Conservation (phyloP, 2,329 filamentous ascomycete genomes). For the Torrubiellomyces zombiae region DNA sequence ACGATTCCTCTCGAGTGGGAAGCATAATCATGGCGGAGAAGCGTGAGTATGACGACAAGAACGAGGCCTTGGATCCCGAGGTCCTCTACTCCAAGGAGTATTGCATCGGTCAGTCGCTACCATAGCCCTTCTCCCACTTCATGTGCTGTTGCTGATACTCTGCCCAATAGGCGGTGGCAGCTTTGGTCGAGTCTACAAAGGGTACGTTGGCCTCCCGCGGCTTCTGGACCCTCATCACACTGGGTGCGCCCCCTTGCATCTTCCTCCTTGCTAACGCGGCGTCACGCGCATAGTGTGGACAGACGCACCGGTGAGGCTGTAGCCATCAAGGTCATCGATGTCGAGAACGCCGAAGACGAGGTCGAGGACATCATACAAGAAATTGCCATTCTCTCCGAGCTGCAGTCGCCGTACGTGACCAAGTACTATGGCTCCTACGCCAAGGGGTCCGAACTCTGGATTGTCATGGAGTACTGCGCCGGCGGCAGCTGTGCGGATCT, state of each 20-base stretch:
- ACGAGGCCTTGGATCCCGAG: conserved; percentile 59
- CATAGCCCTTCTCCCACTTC: conserved; percentile 3
- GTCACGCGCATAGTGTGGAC: conserved; percentile 49
- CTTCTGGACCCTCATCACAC: too few relatives aligned
- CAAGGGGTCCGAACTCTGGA: conserved; percentile 94
- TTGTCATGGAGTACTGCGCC: conserved; percentile 98
- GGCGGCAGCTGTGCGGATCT: conserved; percentile 92
- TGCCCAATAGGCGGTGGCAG: conserved; percentile 62
- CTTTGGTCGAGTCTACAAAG: conserved; percentile 98
- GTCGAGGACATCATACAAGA: conserved; percentile 99
- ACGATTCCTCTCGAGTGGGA: too few relatives aligned
- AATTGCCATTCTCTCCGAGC: conserved; percentile 89
- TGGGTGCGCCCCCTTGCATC: not conserved
- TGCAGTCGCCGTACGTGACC: conserved; percentile 91
- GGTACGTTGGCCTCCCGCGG: conserved; percentile 35
- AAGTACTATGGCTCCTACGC: conserved; percentile 96
- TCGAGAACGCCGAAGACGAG: conserved; percentile 97
- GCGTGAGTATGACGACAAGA: conserved; percentile 27
- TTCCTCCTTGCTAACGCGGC: conserved; percentile 3
- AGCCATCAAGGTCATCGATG: conserved; percentile 96
- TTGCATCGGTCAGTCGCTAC: conserved; percentile 51
- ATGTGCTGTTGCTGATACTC: conserved; percentile 11
- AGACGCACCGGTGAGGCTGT: conserved; percentile 85
- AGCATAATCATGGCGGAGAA: conserved; percentile 33
- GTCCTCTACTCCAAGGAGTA: conserved; percentile 85